Conservation (phyloP, 371 early-diverging fungal species). For the Mortierella sp. region DNA sequence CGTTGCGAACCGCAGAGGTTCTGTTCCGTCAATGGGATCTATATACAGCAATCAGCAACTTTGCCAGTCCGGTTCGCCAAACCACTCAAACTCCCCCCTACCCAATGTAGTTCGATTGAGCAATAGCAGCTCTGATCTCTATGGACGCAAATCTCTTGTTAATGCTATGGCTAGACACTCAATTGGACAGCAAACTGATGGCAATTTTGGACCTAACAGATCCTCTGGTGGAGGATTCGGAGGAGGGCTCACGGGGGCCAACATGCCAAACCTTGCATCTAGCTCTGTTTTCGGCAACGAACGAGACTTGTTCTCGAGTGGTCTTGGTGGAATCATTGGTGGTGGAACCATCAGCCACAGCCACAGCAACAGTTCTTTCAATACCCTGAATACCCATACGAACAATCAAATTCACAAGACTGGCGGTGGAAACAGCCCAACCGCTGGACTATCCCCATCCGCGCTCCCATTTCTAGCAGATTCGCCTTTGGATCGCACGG, state of each 20-base stretch:
- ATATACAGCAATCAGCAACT: constrained; percentile 45
- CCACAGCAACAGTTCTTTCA: constrained; percentile 15
- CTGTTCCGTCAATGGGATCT: constrained; percentile 48
- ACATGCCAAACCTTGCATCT: constrained; percentile 14
- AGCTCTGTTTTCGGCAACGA: constrained; percentile 37
- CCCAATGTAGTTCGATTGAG: constrained; percentile 44
- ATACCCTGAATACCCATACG: constrained; percentile 14
- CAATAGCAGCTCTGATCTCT: constrained; percentile 48
- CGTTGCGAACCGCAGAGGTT: constrained; percentile 31
- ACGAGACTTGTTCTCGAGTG: constrained; percentile 48
- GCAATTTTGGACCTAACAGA: constrained; percentile 8
- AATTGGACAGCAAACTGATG: constrained; percentile 25
- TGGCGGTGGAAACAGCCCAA: neutral
- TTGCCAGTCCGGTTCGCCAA: constrained; percentile 15
- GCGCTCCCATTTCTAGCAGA: constrained; percentile 37
- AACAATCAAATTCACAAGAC: neutral
- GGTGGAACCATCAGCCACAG: constrained; percentile 55
- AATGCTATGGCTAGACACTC: constrained; percentile 45
- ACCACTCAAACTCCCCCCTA: constrained; percentile 29
- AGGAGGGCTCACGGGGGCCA: constrained; percentile 3
- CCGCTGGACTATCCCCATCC: constrained; percentile 23
- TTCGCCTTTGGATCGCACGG: constrained; percentile 31
- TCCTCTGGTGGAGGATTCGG: constrained; percentile 11
- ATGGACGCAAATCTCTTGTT: constrained; percentile 49
- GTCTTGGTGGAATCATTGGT: constrained; percentile 50